Evolutionary conservation across 352 stramenopile genomes (phyloP), one percentile per base, ranked within the genome.

Genomic region (Phytophthora litchii): DNA sequence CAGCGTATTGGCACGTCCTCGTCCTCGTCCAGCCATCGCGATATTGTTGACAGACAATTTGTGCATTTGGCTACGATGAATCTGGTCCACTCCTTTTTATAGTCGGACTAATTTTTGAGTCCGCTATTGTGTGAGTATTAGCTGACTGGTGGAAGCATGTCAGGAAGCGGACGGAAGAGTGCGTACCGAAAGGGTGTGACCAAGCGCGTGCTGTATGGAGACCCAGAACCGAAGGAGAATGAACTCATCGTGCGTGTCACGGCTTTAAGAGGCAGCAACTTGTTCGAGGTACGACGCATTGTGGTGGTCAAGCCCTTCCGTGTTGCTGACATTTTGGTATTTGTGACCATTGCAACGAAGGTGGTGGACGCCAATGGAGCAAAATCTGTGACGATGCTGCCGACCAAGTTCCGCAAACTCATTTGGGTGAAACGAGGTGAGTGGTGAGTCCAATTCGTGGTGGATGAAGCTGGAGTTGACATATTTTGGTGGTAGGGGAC

Each of bases 401-500:
- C 96, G 14, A 98, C 96, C 35, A 98, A 98, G 66, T 99, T 99
- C 75, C 90, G 94, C 58, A 99, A 99, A 79, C 83, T 99, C 23
- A 98, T 99, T 44, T 99, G 96, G 96, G 92, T 99, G 44, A 99
- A 99, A 77, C 84, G 96, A 46, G 82, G 79, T 88, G 41, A 19
- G 37, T 21, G 21, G 47, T 41, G 12, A 16, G 7, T 1, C 4
- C 20, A 27, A 34, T 53, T 27, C 5, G 23, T 27, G 23, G 23
- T 27, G 23, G 23, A 27, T 27, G 23, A 5, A 5, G 23, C 23
- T 27, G 23, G 23, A 27, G 5, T 5, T 27, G 3, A 34, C 29
- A 37, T 25, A 19, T 9, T 17, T 27, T 27, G 23, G 3, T 27
- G 23, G 3, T 32, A 81, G 95, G 96, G 43, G 96, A 99, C 76